Evolutionary conservation across 139 green algal genomes (phyloP).

Genomic region (Volvox reticuliferus): DNA sequence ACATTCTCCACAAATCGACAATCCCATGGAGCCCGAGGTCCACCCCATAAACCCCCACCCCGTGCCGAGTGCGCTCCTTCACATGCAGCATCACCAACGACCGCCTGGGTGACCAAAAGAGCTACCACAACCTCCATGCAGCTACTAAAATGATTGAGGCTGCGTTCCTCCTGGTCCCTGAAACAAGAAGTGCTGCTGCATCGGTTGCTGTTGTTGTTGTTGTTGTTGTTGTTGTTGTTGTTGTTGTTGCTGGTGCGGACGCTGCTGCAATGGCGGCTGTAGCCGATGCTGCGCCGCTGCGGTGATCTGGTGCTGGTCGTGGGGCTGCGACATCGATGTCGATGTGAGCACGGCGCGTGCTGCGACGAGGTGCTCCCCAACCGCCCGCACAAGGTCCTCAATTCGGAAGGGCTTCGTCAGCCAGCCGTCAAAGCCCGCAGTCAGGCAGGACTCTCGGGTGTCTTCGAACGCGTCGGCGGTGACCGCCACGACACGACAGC

Average conservation of each 20-base stretch:
- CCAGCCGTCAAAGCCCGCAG: slow-evolving; percentile 83
- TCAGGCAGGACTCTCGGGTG: slow-evolving; percentile 78
- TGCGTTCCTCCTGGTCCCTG: not conserved
- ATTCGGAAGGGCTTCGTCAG: slow-evolving; percentile 87
- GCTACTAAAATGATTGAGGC: no score
- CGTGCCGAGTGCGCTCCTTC: not conserved
- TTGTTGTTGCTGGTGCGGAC: not conserved
- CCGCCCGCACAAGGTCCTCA: slow-evolving; percentile 76
- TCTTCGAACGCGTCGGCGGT: slow-evolving; percentile 89
- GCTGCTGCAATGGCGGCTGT: not conserved
- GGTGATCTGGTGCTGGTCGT: not conserved
- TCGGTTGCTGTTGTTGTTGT: not conserved
- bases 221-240: not conserved
- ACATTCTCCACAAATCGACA: no score
- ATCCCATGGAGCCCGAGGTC: no score
- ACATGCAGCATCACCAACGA: not conserved
- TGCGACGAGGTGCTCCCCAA: slow-evolving; percentile 38
- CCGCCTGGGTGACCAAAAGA: no score
- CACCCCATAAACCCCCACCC: no score
- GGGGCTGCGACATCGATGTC: not conserved
- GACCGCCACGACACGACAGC: slow-evolving; percentile 74
- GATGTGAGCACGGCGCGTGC: not conserved
- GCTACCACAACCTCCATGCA: no score
- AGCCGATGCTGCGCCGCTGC: not conserved
- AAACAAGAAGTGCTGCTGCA: not conserved